These are phyloP conservation scores for Fusarium verticillioides DNA, from an alignment of 2,329 filamentous ascomycete species.

Conservation along the genomic window DNA sequence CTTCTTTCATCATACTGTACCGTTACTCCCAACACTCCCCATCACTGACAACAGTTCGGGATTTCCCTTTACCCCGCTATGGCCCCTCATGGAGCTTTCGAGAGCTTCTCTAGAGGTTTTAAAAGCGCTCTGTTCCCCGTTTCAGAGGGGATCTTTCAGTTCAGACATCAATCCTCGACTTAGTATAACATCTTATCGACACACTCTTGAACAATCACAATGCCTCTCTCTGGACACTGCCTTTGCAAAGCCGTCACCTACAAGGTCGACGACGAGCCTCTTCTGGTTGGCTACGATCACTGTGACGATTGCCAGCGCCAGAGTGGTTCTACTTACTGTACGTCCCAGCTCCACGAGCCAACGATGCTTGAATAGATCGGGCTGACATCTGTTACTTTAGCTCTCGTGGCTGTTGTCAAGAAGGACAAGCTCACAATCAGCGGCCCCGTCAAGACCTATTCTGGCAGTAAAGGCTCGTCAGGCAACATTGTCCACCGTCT, in stretches of 20 bases:
- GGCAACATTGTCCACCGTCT: constrained; percentile 73
- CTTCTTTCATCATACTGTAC: constrained; percentile 24
- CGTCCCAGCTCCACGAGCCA: constrained; percentile 37
- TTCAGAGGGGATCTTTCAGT: neutral
- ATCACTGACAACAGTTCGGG: constrained; percentile 25
- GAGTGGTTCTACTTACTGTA: constrained; percentile 75
- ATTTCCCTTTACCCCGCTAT: constrained; percentile 45
- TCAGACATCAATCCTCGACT: constrained; percentile 10
- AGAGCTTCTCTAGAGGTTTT: constrained; percentile 33
- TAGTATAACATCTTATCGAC: constrained; percentile 3
- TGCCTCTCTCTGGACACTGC: constrained; percentile 76
- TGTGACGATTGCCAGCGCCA: constrained; percentile 80
- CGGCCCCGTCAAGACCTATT: constrained; percentile 73
- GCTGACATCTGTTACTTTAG: constrained; percentile 50
- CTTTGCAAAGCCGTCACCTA: constrained; percentile 79
- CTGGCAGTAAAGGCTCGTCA: constrained; percentile 65
- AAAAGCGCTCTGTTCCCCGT: neutral
- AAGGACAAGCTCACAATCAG: constrained; percentile 73
- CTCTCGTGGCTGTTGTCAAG: constrained; percentile 72
- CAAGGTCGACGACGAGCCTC: constrained; percentile 63
- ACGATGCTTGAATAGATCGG: neutral
- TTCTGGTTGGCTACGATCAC: constrained; percentile 74
- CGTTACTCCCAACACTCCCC: constrained; percentile 27
- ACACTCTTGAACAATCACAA: constrained; percentile 51
- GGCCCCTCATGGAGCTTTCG: constrained; percentile 41